Evolutionary conservation across 257 asterid species (phyloP), one percentile per base, ranked within the genome.

Genomic region (Primulina eburnea): DNA sequence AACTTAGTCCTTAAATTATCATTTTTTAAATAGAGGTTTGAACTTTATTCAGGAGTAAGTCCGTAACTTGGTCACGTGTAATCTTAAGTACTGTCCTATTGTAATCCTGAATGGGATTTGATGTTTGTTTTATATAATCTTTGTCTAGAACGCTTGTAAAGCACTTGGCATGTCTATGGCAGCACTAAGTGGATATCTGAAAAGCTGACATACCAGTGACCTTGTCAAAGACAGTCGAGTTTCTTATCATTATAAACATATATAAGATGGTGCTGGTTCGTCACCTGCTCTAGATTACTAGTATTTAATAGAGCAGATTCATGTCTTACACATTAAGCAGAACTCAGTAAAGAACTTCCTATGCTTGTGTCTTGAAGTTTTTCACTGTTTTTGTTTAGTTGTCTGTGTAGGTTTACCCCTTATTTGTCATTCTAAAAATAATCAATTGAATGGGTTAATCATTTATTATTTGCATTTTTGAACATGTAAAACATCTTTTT

Each of bases 291-390:
- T 55, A 62, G 20, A 35, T 53, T 62, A 63, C 47, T n/a, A 2
- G 40, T 34, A 10, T n/a, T 63, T 63, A 50, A n/a, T 40, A 26
- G 58, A 53, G 26, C 29, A 17, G 26, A 12, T 64, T 55, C 55
- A 16, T 28, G 6, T 71, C 24, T 32, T 24, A 33, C 10, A 11
- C 18, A 28, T 37, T 35, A 37, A 9, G 35, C 2, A 56, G 47
- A 64, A 52, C 26, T 67, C 17, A 56, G 63, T 64, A 56, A 65
- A 63, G 33, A 75, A 68, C 60, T 26, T 28, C 64, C 26, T 58
- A 21, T 30, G 33, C 17, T 8, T 10, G 63, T 43, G 26, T 43
- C 52, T 33, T 60, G 24, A 28, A 62, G 37, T 28, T 62, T 53
- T 43, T 56, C 17, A 28, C 30, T 33, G 67, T 17, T 20, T 62